These are phyloP conservation scores for Microbotryum lychnidis-dioicae DNA, from an alignment of 1,284 basidiomycete species.

Conservation along the genomic window DNA sequence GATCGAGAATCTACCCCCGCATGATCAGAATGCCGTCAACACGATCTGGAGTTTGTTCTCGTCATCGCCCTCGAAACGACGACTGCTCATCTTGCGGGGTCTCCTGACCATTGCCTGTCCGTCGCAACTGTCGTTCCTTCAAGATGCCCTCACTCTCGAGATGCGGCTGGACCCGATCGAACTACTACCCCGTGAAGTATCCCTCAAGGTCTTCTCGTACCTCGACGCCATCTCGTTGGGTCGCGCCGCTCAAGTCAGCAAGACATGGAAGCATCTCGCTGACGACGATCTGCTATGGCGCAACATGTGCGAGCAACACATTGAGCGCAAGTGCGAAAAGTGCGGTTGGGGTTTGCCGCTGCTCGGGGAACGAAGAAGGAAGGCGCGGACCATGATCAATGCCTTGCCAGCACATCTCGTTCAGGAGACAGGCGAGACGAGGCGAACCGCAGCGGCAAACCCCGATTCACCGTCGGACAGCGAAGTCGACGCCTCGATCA, in stretches of 20 bases:
- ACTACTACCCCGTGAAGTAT: slow-evolving; percentile 82
- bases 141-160: slow-evolving; percentile 79
- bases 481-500: slow-evolving; percentile 12
- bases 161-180: slow-evolving; percentile 93
- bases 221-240: slow-evolving; percentile 94
- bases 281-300: slow-evolving; percentile 96
- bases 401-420: slow-evolving; percentile 10
- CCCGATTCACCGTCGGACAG: slow-evolving; percentile 40
- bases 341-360: slow-evolving; percentile 97
- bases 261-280: slow-evolving; percentile 76
- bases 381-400: slow-evolving; percentile 25
- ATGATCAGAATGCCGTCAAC: slow-evolving; percentile 82
- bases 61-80: slow-evolving; percentile 78
- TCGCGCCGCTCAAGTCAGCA: slow-evolving; percentile 86
- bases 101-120: slow-evolving; percentile 99
- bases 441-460: slow-evolving; percentile 32
- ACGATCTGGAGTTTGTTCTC: slow-evolving; percentile 96
- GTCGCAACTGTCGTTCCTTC: slow-evolving; percentile 93
- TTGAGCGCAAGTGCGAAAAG: slow-evolving; percentile 92
- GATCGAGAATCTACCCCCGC: slow-evolving; percentile 79
- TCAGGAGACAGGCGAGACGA: slow-evolving; percentile 12
- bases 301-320: slow-evolving; percentile 96
- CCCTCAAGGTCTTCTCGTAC: slow-evolving; percentile 79
- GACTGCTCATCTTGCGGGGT: slow-evolving; percentile 90
- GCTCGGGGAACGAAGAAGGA: slow-evolving; percentile 58